These are phyloP conservation scores for Eutrema heterophyllum DNA, from an alignment of 345 rosid genomes.

Conservation along the genomic window DNA sequence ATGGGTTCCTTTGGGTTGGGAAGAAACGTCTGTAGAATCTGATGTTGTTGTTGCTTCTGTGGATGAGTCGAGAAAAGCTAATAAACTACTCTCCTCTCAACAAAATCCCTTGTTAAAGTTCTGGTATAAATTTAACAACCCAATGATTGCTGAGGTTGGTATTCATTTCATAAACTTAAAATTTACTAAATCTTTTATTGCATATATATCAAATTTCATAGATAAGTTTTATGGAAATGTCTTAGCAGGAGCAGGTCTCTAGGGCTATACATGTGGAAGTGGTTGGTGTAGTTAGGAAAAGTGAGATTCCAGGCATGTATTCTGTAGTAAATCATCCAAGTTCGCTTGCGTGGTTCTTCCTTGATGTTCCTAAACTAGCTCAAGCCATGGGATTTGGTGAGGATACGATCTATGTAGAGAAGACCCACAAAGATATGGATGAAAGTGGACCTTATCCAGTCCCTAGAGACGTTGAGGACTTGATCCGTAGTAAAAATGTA, in stretches of 20 bases:
- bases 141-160: conserved; percentile 39
- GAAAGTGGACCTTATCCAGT: conserved; percentile 75
- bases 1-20: conserved; percentile 88
- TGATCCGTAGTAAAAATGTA: not conserved
- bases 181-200: not conserved
- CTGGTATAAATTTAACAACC: conserved; percentile 40
- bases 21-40: conserved; percentile 41
- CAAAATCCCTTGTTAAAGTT: conserved; percentile 48
- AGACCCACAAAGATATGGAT: conserved; percentile 46
- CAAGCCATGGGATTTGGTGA: conserved; percentile 55
- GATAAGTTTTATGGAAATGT: not conserved
- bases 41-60: not conserved
- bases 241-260: conserved; percentile 38
- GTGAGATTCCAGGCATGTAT: conserved; percentile 65
- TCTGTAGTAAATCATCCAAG: conserved; percentile 51
- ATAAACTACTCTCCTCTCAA: conserved; percentile 7
- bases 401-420: conserved; percentile 57
- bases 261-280: conserved; percentile 43
- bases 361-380: conserved; percentile 64
- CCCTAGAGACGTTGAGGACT: conserved; percentile 50
- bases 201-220: not conserved
- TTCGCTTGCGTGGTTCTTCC: conserved; percentile 66
- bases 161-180: not conserved
- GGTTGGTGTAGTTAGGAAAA: conserved; percentile 66
- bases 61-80: conserved; percentile 34